These are phyloP conservation scores for Alisma plantagoaquatica DNA, from an alignment of 106 monocot species.

Conservation along the genomic window DNA sequence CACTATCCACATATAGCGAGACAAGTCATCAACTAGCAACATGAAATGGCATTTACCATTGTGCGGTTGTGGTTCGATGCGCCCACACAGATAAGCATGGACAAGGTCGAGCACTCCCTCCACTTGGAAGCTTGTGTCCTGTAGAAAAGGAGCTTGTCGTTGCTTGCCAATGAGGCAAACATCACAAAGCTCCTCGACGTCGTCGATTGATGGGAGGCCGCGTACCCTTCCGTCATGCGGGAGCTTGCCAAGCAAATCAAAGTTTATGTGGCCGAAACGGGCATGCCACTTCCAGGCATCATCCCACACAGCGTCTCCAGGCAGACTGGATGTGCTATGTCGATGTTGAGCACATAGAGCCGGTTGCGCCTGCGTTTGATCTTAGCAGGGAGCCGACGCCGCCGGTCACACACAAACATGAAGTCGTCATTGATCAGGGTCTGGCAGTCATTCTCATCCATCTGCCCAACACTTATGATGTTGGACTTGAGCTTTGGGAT, in stretches of 20 bases:
- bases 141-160: neutral
- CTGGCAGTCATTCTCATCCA: neutral
- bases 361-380: neutral
- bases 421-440: neutral
- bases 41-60: neutral
- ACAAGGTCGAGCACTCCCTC: too few species aligned
- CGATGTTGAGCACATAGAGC: neutral
- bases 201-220: neutral
- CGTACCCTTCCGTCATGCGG: neutral
- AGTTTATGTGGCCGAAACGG: neutral
- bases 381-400: neutral
- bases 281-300: neutral
- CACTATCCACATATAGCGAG: too few species aligned
- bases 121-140: neutral
- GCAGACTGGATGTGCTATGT: neutral
- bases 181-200: neutral
- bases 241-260: neutral
- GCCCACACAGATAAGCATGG: too few species aligned
- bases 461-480: neutral
- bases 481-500: too few species aligned
- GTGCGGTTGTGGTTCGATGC: too few species aligned
- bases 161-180: neutral
- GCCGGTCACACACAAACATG: too few species aligned
- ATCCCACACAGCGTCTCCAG: neutral
- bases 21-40: neutral